Base-by-base conservation (phyloP, 176 grass and related monocot genomes). In the Carex parvula region DNA sequence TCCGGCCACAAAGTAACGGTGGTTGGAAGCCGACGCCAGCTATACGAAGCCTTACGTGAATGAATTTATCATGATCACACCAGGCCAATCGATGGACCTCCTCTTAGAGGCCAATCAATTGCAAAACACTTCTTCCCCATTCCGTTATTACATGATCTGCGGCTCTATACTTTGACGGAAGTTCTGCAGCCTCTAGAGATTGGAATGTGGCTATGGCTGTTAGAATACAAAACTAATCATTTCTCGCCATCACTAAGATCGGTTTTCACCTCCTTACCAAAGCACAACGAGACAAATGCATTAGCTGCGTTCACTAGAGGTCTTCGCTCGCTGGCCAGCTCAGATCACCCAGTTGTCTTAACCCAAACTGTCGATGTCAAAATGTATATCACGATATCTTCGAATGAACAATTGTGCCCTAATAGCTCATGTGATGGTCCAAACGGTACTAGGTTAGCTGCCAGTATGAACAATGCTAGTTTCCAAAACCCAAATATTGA, bases 51-150 rank as follows among this genome's bases (percentile, higher is more conserved):
- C 89, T 79, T 87, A 90, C 26, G 81, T 64, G 32, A 94, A 87
- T 21, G 90, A 97, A 73, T 88, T 86, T 69, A 84, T 97, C 8
- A 92, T 97, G 84, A 62, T 97, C 22, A 84, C 94, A 62, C 90
- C 91, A 18, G 94, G 94, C 2, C 92, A 97, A 70, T 90, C 94
- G 59, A 87, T 94, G 52, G 94, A 97, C 86, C 90, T 89, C 79
- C 88, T 97, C 16, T 88, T 97, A 66, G 12, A 41, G 22, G 84
- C 91, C 17, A 76, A 3, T 79, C 74, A 79, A 56, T 24, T 58
- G 8, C 50, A 58, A 30, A 79, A 30, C 21, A 61, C 54, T 3
- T 88, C 94, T 20, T 12, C 85, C 15, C 73, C 88, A 0, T 83
- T 73, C 22, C 20, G 32, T 60, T 89, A 81, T 56, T 89, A 89